Percentiles rank a stretch among this genome's conserved stretches.
Evolutionary conservation across 768 basidiomycete species (phyloP).

Genomic region (Leccinum uliginosum): DNA sequence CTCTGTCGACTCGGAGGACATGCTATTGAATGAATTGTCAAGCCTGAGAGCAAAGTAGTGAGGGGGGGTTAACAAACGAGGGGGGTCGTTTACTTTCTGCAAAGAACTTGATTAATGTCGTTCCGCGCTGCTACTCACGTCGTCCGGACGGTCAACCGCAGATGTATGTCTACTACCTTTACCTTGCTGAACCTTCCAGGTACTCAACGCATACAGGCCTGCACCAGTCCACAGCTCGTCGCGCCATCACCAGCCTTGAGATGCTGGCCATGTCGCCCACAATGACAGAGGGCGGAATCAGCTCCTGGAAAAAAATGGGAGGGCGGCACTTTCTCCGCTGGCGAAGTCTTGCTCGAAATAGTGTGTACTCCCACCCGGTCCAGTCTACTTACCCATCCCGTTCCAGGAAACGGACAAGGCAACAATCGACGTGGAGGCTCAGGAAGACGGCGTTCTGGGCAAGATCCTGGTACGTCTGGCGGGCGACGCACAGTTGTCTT

Average conservation of each 20-base stretch:
- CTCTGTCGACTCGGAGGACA: constrained; percentile 28
- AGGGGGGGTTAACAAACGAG: background rate
- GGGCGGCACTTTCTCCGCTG: constrained; percentile 73
- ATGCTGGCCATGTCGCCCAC: constrained; percentile 99
- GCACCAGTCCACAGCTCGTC: constrained; percentile 46
- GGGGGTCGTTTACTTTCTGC: constrained; percentile 3
- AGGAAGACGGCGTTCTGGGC: constrained; percentile 91
- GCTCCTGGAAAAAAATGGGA: constrained; percentile 87
- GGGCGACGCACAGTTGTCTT: background rate
- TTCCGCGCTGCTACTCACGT: constrained; percentile 11
- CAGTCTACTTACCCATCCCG: background rate
- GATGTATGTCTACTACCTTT: constrained; percentile 19
- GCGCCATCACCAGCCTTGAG: constrained; percentile 67
- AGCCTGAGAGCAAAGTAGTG: too few relatives aligned
- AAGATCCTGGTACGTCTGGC: constrained; percentile 75
- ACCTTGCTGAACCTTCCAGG: background rate
- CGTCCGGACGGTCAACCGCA: constrained; percentile 15
- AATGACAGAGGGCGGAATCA: constrained; percentile 92
- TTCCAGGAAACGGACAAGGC: constrained; percentile 89
- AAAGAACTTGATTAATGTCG: constrained; percentile 7
- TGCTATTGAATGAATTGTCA: too few relatives aligned
- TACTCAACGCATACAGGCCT: constrained; percentile 29
- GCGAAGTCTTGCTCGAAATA: constrained; percentile 88
- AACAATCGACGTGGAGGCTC: constrained; percentile 97
- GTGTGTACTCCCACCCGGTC: constrained; percentile 41